Base-by-base conservation (phyloP, 1,139 yeast species). In the Ogataea hybrid region DNA sequence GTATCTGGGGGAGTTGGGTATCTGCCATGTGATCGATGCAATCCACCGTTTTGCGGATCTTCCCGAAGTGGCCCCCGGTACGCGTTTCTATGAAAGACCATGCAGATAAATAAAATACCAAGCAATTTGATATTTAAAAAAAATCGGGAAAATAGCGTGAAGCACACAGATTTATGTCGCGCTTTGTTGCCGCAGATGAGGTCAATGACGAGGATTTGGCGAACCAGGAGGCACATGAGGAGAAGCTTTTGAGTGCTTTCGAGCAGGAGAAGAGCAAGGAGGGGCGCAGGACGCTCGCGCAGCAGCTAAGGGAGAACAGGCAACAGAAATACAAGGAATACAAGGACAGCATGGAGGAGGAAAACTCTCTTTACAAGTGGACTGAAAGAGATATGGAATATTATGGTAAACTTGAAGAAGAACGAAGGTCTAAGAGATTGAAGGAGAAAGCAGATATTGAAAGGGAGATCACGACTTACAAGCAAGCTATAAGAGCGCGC, bases 331-430 rank as follows among this genome's bases (percentile, higher is more conserved):
- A 67, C 36, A 51, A 61, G 25, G 72, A 70, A 38, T 64, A 62
- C 41, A 67, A 64, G 46, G 57, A 61, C 32, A 59, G 61, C 44
- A 46, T 69, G 39, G 71, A 67, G 37, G 58, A 62, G 1, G n/a
- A 62, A 20, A 71, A 70, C 47, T 68, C 74, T 0, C 58, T 71
- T 0, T 68, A 68, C 43, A 68, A 66, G 41, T 49, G 71, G 32
- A 65, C 63, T 41, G 64, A 58, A 12, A 58, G 61, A 31, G 64
- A 71, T 6, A 52, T 64, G 7, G 48, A 52, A 25, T 61, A 58
- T 34, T 61, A 61, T 34, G 49, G 46, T 2, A 23, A 38, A 20
- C 25, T 58, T 10, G 46, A 48, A 12, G 17, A 35, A 2, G 47
- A 41, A 7, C 44, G 40, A 30, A 33, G 21, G 6, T 45, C 39